Base-by-base conservation (phyloP, 73 alveolate species). In the Diophrys sp. region DNA sequence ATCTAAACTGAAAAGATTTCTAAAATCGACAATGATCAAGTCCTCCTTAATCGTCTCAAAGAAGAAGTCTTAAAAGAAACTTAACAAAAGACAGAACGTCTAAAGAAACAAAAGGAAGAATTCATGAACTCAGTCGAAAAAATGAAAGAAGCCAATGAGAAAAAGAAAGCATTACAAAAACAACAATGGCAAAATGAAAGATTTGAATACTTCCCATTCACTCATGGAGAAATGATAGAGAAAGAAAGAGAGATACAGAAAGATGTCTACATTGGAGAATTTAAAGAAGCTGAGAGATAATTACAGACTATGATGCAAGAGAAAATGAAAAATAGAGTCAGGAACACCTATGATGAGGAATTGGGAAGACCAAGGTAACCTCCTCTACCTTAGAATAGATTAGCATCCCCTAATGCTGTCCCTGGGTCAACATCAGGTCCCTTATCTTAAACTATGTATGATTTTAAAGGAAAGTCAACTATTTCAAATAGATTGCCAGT, bases 171-270 rank as follows among this genome's bases (percentile, higher is more conserved):
- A n/a, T 54, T 66, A 2, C 73, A 77, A n/a, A 66, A 33, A 29
- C 53, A 11, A 24, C 14, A 31, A 1, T 24, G 32, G 26, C 57
- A 67, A 27, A 31, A 30, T 2, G 33, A 66, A 23, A 33, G 32
- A 29, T 77, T 54, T 67, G 67, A 80, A 29, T 86, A 78, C 70
- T 86, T 86, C 53, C 93, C 93, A 0, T 86, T 33, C 62, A 86
- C 87, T 23, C 89, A 86, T 80, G 93, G 93, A n/a, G 93, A 86
- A 23, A 53, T 77, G 66, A 74, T 86, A 1, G 89, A 86, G 54
- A 27, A 78, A 53, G 62, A 44, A 44, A 44, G 62, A 44, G 62
- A 44, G 62, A 44, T 44, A 11, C 18, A 44, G 62, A 44, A 44
- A 44, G 62, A 44, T 44, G 18, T 44, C n/a, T 44, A 44, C 18